A percentile compares a stretch with the other conserved stretches of the same genome.
Evolutionary conservation across 2,329 filamentous ascomycete species (phyloP).

Genomic region (Colletotrichum sp.): DNA sequence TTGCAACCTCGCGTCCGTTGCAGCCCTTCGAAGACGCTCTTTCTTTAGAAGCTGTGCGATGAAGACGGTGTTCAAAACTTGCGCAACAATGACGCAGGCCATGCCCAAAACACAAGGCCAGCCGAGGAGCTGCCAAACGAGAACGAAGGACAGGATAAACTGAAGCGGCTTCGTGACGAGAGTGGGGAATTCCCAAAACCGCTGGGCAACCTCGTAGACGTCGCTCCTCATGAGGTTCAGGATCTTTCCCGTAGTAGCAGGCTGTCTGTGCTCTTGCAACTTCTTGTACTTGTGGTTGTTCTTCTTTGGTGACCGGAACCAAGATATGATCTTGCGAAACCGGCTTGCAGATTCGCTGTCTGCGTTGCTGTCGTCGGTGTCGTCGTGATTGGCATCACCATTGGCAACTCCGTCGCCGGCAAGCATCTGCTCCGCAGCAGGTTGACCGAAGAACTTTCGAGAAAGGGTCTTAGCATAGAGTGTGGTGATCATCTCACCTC

Average conservation of each 20-base stretch:
- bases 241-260: conserved; percentile 88
- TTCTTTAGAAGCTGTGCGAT: conserved; percentile 70
- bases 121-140: conserved; percentile 82
- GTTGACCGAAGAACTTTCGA: conserved; percentile 59
- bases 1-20: conserved; percentile 81
- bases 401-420: conserved; percentile 28
- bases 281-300: conserved; percentile 21
- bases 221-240: conserved; percentile 85
- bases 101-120: conserved; percentile 80
- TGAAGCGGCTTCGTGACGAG: conserved; percentile 79
- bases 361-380: conserved; percentile 5
- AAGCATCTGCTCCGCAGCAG: conserved; percentile 23
- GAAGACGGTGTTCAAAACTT: conserved; percentile 71
- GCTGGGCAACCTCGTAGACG: conserved; percentile 81
- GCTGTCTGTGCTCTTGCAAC: conserved; percentile 45
- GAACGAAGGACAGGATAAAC: conserved; percentile 73
- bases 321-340: neutral
- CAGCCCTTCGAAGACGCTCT: conserved; percentile 72
- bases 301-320: neutral
- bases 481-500: conserved; percentile 87
- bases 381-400: conserved; percentile 20
- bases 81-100: conserved; percentile 70
- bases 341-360: neutral
- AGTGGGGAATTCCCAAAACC: conserved; percentile 87
- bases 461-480: conserved; percentile 79